A percentile compares a stretch with the other conserved stretches of the same genome.
These are phyloP conservation scores for Yamadazyma oceani DNA, from an alignment of 1,139 yeast species.

Conservation along the genomic window DNA sequence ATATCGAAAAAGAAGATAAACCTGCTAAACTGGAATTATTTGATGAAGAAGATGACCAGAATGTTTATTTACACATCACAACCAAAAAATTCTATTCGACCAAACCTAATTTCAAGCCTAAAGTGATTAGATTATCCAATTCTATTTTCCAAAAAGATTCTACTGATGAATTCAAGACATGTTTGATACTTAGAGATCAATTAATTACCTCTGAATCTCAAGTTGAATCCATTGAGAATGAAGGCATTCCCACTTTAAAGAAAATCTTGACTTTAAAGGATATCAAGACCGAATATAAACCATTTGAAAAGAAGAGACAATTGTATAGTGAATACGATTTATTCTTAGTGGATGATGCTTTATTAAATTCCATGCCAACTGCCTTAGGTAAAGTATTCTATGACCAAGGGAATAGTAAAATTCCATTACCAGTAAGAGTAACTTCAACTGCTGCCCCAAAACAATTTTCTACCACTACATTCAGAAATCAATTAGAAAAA, in stretches of 20 bases:
- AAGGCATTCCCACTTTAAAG: conserved; percentile 45
- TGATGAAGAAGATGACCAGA: conserved; percentile 51
- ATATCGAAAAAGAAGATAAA: conserved; percentile 26
- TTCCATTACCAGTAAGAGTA: conserved; percentile 71
- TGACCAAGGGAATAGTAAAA: conserved; percentile 49
- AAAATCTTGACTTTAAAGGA: conserved; percentile 56
- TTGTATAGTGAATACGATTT: conserved; percentile 61
- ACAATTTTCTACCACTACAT: conserved; percentile 54
- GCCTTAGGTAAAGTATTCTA: conserved; percentile 80
- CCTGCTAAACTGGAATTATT: conserved; percentile 36
- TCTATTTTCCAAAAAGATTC: conserved; percentile 37
- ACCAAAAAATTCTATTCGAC: conserved; percentile 63
- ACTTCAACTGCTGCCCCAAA: conserved; percentile 33
- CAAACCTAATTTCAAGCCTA: conserved; percentile 73
- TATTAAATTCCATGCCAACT: conserved; percentile 78
- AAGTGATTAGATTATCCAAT: conserved; percentile 55
- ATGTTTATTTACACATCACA: conserved; percentile 59
- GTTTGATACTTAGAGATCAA: conserved; percentile 73
- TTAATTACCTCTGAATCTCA: conserved; percentile 58
- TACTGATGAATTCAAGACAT: conserved; percentile 52
- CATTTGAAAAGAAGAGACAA: conserved; percentile 70
- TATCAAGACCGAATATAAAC: conserved; percentile 65
- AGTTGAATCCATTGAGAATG: conserved; percentile 59
- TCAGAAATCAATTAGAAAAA: conserved; percentile 60
- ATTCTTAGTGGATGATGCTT: conserved; percentile 80